Conservation (phyloP, 2,329 filamentous ascomycete genomes). For the Stachybotrys chartarum region DNA sequence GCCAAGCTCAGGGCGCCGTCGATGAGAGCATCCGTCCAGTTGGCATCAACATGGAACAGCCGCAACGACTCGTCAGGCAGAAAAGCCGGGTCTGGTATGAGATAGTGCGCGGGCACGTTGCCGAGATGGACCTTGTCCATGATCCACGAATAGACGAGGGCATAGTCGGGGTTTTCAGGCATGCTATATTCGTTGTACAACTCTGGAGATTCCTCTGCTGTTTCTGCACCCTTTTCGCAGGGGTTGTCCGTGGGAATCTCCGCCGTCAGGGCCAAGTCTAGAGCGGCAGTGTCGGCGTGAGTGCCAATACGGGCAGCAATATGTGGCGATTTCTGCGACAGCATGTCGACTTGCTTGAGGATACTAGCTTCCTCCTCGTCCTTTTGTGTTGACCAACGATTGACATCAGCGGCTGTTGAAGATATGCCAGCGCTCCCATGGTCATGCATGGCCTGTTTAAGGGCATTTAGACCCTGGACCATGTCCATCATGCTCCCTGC, state of each 20-base stretch:
- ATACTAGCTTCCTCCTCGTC: too few species aligned
- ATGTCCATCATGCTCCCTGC: not conserved
- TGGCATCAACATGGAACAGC: slow-evolving; percentile 29
- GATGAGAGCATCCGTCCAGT: slow-evolving; percentile 29
- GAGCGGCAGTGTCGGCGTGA: not conserved
- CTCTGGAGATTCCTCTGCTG: too few species aligned
- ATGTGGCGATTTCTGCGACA: not conserved
- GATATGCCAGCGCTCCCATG: not conserved
- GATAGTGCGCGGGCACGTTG: slow-evolving; percentile 28
- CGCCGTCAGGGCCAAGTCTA: not conserved
- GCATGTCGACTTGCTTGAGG: too few species aligned
- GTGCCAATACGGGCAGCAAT: not conserved
- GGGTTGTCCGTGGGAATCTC: not conserved
- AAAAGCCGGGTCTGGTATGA: slow-evolving; percentile 23
- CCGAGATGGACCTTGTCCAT: slow-evolving; percentile 25
- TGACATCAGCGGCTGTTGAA: too few species aligned
- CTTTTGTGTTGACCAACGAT: too few species aligned
- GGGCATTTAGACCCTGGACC: not conserved
- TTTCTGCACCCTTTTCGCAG: not conserved
- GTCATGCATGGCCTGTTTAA: not conserved
- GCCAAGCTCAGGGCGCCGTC: slow-evolving; percentile 31
- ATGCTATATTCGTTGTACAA: slow-evolving; percentile 12
- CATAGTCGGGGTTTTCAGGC: slow-evolving; percentile 26
- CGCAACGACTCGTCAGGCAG: slow-evolving; percentile 25
- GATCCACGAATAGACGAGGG: slow-evolving; percentile 23